Conservation (phyloP, 495 filamentous ascomycete species). For the Amphirosellinia nigrospora region DNA sequence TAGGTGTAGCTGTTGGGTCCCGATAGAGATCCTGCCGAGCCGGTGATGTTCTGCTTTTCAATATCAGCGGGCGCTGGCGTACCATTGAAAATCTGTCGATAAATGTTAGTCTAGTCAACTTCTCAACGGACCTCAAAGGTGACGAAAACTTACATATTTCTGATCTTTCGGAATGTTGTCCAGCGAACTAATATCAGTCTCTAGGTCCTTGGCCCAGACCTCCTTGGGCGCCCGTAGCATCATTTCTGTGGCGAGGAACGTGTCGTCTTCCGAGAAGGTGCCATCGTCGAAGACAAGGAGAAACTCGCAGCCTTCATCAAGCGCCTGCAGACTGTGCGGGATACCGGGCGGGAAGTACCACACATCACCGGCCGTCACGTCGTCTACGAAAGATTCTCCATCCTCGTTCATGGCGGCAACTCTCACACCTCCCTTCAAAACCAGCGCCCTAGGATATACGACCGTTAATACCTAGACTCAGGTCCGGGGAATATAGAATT, state of each 20-base stretch:
- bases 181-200: conserved; percentile 59
- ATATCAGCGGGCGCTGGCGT: conserved; percentile 67
- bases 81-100: conserved; percentile 64
- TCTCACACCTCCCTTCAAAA: conserved; percentile 69
- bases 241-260: conserved; percentile 70
- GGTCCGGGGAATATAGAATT: too few species aligned
- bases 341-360: conserved; percentile 74
- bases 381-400: conserved; percentile 69
- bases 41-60: conserved; percentile 65
- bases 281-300: conserved; percentile 74
- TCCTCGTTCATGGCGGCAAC: conserved; percentile 66
- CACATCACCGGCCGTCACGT: conserved; percentile 69
- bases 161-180: conserved; percentile 63
- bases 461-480: conserved; percentile 18
- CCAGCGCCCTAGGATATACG: conserved; percentile 44
- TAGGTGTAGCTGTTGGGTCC: conserved; percentile 64
- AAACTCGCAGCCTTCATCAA: conserved; percentile 70
- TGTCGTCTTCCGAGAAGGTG: conserved; percentile 71
- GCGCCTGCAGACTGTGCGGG: conserved; percentile 71
- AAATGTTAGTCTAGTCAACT: conserved; percentile 8
- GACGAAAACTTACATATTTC: conserved; percentile 52
- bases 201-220: conserved; percentile 69
- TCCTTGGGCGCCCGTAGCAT: conserved; percentile 66
- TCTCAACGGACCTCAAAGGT: too few species aligned
- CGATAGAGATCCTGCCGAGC: conserved; percentile 62